Conservation (phyloP, 345 rosid genomes). For the Pugionium dolabratum region DNA sequence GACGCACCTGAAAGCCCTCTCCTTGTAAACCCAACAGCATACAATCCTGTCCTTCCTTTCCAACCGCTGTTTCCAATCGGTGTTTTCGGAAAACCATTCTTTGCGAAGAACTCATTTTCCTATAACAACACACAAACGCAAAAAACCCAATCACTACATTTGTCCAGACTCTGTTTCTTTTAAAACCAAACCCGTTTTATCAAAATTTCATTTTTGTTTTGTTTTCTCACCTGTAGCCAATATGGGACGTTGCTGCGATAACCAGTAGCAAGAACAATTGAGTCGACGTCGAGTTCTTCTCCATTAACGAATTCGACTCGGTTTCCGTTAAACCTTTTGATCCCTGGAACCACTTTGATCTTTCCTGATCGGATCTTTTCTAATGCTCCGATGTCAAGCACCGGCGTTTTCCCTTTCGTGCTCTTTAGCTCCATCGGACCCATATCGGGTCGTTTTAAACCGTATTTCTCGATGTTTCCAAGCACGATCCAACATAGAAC, state of each 20-base stretch:
- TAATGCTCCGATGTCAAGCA: conserved; percentile 75
- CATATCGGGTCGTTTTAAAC: conserved; percentile 62
- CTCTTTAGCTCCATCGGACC: conserved; percentile 75
- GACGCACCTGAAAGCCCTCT: conserved; percentile 91
- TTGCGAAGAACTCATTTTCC: conserved; percentile 65
- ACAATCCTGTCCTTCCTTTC: conserved; percentile 80
- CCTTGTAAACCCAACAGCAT: conserved; percentile 91
- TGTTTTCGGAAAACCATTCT: conserved; percentile 65
- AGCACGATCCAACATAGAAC: conserved; percentile 54
- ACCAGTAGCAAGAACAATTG: conserved; percentile 76
- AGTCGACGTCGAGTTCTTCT: conserved; percentile 51
- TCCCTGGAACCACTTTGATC: conserved; percentile 71
- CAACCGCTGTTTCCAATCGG: conserved; percentile 69
- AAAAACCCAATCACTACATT: conserved; percentile 30
- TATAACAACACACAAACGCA: conserved; percentile 12
- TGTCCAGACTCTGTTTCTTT: neutral
- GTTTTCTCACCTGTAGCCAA: conserved; percentile 69
- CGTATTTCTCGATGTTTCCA: conserved; percentile 58
- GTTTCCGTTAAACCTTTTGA: conserved; percentile 53
- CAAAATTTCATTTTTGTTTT: neutral
- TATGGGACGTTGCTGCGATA: conserved; percentile 70
- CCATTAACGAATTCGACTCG: conserved; percentile 69
- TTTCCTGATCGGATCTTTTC: conserved; percentile 66
- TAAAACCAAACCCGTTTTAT: conserved; percentile 7
- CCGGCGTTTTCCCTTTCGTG: conserved; percentile 70